phyloP scores from a whole-genome alignment of 345 rosid genomes.

The Eucalyptus erythrocorys region DNA sequence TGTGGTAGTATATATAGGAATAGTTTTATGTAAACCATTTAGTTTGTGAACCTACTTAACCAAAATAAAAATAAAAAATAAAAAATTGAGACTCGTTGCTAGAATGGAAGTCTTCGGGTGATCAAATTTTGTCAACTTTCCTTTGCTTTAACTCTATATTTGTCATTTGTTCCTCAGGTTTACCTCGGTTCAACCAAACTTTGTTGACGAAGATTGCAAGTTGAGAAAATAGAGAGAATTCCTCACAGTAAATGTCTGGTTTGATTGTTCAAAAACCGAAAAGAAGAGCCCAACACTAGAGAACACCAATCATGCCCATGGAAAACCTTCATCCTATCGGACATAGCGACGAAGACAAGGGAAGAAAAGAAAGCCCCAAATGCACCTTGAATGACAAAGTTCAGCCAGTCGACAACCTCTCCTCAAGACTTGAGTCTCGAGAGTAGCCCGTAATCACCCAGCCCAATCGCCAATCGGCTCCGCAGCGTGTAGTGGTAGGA shows the following conservation, averaged over 20 bases:
- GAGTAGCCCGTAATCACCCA: neutral
- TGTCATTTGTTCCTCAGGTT: too few species aligned
- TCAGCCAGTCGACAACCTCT: slow-evolving; percentile 53
- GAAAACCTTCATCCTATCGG: too few species aligned
- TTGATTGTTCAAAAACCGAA: too few species aligned
- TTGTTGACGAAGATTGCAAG: too few species aligned
- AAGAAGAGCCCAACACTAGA: too few species aligned
- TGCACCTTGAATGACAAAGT: slow-evolving; percentile 55
- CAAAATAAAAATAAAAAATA: neutral
- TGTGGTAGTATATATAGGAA: neutral
- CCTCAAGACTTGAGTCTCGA: slow-evolving; percentile 32
- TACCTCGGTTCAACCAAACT: too few species aligned
- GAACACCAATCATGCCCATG: too few species aligned
- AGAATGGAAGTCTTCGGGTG: slow-evolving; percentile 60
- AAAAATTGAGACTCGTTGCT: slow-evolving; percentile 41
- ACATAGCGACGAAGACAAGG: too few species aligned
- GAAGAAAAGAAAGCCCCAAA: neutral
- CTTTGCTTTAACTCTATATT: too few species aligned
- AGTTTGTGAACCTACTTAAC: neutral
- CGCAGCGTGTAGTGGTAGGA: neutral
- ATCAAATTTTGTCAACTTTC: too few species aligned
- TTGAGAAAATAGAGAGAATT: too few species aligned
- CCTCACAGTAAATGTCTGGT: too few species aligned
- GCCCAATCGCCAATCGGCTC: slow-evolving; percentile 5
- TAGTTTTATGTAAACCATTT: neutral